A percentile compares a stretch with the other conserved stretches of the same genome.
Evolutionary conservation across 495 filamentous ascomycete genomes (phyloP).

Genomic region (Tuber aestivum): DNA sequence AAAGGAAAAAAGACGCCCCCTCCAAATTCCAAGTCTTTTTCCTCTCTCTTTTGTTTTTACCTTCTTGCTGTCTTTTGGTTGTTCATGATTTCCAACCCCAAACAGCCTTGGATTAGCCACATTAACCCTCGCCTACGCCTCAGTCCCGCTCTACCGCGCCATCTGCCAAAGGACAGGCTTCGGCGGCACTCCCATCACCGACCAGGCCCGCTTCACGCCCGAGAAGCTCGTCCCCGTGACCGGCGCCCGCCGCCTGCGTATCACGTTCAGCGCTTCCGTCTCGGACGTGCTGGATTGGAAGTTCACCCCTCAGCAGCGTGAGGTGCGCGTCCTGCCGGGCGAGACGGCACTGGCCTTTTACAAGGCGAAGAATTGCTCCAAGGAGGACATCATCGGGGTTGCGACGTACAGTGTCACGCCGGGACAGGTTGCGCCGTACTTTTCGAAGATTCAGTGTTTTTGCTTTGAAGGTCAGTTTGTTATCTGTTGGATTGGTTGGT

Average conservation of each 20-base stretch:
- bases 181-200: conserved; percentile 85
- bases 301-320: conserved; percentile 92
- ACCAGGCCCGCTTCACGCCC: conserved; percentile 59
- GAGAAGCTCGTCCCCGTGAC: conserved; percentile 69
- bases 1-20: conserved; percentile 2
- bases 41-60: not conserved
- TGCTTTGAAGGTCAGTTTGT: conserved; percentile 68
- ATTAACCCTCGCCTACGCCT: conserved; percentile 86
- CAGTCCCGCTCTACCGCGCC: conserved; percentile 83
- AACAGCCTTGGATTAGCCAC: conserved; percentile 58
- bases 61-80: not conserved
- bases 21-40: not conserved
- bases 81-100: conserved; percentile 21
- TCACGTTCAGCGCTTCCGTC: conserved; percentile 92
- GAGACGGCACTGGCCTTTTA: conserved; percentile 98
- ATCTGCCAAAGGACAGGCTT: conserved; percentile 96
- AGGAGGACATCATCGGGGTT: conserved; percentile 91
- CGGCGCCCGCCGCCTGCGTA: conserved; percentile 74
- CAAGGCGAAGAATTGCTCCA: conserved; percentile 85
- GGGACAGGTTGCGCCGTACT: conserved; percentile 92
- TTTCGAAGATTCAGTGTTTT: conserved; percentile 99
- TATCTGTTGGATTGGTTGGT: not conserved
- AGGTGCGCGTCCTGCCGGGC: conserved; percentile 89
- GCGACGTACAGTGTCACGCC: conserved; percentile 97
- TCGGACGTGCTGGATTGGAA: conserved; percentile 97